Base-by-base conservation (phyloP, 73 alveolate species). In the Stentor coeruleus region DNA sequence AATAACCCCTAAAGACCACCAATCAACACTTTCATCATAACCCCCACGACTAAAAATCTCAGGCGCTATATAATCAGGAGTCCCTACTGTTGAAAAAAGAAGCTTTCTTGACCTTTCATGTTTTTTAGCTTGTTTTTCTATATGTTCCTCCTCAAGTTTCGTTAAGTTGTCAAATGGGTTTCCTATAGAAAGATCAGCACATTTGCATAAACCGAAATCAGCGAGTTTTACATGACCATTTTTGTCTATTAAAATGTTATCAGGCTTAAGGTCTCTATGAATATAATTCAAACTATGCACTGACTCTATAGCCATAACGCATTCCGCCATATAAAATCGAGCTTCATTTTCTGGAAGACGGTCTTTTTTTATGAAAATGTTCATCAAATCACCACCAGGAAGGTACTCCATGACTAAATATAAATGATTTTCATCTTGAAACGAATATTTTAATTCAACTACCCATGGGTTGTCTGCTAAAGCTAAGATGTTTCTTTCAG, bases 251-350 rank as follows among this genome's bases (percentile, higher is more conserved):
- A 92, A 82, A 72, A 92, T 92, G 81, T 92, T 92, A 87, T 92
- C 97, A 35, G 97, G 97, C 73, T 92, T 92, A 82, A 92, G 86
- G 84, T 92, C 97, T 84, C 97, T 89, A 74, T 92, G 98, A 58
- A 92, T 92, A 36, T 93, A 92, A 60, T 92, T 92, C 77, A 92
- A 84, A 79, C 90, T 92, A 85, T 92, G 98, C 4, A 92, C 98
- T 36, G 95, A 83, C 84, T 92, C 98, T 0, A 92, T 93, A 20
- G 98, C 98, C 91, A 92, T 87, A 55, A 92, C 90, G 86, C 85
- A 79, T 82, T 92, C 96, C 35, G 96, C 96, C 38, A 89, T 88
- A 77, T 92, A 92, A 84, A 92, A 92, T 39, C 94, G 73, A 6
- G 96, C 93, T 84, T 92, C 98, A 60, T 91, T 93, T 81, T 92